phyloP scores from a whole-genome alignment of 257 asterid genomes.

The Solanum ahanhuiri region DNA sequence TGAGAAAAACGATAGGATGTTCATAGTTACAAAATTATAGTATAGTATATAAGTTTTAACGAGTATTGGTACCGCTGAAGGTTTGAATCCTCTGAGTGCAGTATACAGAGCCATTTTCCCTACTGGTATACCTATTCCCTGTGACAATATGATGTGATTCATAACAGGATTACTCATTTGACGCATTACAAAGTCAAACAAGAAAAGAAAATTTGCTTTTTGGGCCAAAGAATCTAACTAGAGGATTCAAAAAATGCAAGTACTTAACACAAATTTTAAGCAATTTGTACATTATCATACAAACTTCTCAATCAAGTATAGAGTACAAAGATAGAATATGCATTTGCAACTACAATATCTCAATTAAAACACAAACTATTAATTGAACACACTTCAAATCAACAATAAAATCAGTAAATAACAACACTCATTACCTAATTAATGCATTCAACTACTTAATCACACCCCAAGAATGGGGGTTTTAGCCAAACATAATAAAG shows the following conservation, averaged over 20 bases:
- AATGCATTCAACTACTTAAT: too few species aligned
- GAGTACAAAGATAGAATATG: too few species aligned
- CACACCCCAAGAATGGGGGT: too few species aligned
- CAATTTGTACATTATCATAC: not conserved
- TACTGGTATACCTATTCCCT: conserved; percentile 97
- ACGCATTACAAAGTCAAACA: not conserved
- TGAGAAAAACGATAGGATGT: conserved; percentile 3
- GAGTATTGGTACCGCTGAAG: conserved; percentile 56
- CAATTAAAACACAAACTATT: too few species aligned
- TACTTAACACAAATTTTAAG: not conserved
- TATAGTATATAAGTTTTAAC: not conserved
- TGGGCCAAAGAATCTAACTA: not conserved
- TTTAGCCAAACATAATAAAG: too few species aligned
- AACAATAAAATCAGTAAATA: too few species aligned
- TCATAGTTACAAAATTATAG: not conserved
- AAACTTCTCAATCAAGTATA: not conserved
- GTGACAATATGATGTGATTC: conserved; percentile 8
- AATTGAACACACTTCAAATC: too few species aligned
- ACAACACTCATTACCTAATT: too few species aligned
- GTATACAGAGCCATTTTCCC: conserved; percentile 82
- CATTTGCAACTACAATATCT: too few species aligned
- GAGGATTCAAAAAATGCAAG: not conserved
- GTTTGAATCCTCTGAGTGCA: conserved; percentile 90
- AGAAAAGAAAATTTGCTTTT: not conserved
- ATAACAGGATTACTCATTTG: not conserved